A percentile compares a stretch with the other conserved stretches of the same genome.
These are phyloP conservation scores for Candida odintsovae DNA, from an alignment of 805 yeast genomes.

Conservation along the genomic window DNA sequence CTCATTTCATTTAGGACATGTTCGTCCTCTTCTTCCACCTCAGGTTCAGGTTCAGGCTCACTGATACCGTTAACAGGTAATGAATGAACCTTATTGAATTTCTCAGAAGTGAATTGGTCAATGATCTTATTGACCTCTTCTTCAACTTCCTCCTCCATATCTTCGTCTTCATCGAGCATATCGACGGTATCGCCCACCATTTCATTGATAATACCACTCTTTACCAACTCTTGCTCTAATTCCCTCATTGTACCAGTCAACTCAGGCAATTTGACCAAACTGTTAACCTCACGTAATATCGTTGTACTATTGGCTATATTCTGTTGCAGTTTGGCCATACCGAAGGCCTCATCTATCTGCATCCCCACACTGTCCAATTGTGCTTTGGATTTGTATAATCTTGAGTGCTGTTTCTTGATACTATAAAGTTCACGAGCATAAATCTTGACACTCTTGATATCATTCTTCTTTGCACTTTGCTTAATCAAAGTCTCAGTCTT, in stretches of 20 bases:
- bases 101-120: constrained; percentile 38
- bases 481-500: constrained; percentile 77
- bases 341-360: constrained; percentile 90
- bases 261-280: constrained; percentile 72
- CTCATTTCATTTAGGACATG: constrained; percentile 81
- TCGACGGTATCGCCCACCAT: constrained; percentile 93
- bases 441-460: constrained; percentile 63
- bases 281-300: constrained; percentile 85
- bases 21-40: constrained; percentile 61
- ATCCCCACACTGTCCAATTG: constrained; percentile 79
- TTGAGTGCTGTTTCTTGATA: constrained; percentile 64
- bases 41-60: constrained; percentile 44
- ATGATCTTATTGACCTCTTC: constrained; percentile 61
- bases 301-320: constrained; percentile 73
- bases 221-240: constrained; percentile 79
- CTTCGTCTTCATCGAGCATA: constrained; percentile 55
- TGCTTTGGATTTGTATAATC: constrained; percentile 76
- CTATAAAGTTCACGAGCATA: constrained; percentile 80
- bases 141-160: constrained; percentile 61
- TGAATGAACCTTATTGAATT: constrained; percentile 31
- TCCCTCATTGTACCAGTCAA: constrained; percentile 79
- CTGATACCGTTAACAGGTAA: constrained; percentile 26
- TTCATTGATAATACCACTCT: constrained; percentile 82
- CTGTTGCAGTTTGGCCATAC: constrained; percentile 74
- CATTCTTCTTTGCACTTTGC: constrained; percentile 70